Percentiles rank a stretch among this genome's conserved stretches.
phyloP scores from a whole-genome alignment of 768 basidiomycete species.

The Albatrellus ellisii region DNA sequence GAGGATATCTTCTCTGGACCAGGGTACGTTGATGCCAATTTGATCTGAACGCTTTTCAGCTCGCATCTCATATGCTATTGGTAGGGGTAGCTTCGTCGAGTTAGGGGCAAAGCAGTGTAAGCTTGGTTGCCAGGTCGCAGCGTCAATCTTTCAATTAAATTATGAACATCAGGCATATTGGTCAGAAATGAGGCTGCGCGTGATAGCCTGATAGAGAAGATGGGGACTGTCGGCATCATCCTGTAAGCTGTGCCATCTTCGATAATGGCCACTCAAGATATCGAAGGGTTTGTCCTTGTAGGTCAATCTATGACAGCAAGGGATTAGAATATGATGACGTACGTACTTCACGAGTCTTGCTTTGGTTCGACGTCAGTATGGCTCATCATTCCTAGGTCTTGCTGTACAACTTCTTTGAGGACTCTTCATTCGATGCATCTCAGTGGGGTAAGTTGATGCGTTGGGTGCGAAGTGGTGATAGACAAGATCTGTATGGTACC shows the following conservation, averaged over 20 bases:
- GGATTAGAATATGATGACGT: conserved; percentile 59
- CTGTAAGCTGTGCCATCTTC: conserved; percentile 34
- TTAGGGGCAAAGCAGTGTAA: conserved; percentile 50
- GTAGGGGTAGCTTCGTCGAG: neutral
- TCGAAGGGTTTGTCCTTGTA: too few species aligned
- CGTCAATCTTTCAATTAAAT: neutral
- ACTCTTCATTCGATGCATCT: conserved; percentile 31
- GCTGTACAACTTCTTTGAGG: conserved; percentile 63
- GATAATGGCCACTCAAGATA: too few species aligned
- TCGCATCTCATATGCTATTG: neutral
- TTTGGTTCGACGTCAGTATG: neutral
- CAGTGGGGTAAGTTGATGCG: conserved; percentile 6
- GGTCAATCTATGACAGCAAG: conserved; percentile 51
- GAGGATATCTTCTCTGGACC: conserved; percentile 1
- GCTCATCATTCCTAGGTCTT: conserved; percentile 34
- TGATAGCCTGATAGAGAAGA: conserved; percentile 31
- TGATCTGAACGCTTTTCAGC: neutral
- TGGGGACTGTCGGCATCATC: conserved; percentile 45
- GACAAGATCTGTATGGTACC: neutral
- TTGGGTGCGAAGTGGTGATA: neutral
- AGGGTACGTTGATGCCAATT: neutral
- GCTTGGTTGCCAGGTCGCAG: too few species aligned
- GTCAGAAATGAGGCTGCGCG: conserved; percentile 48
- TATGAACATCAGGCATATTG: conserved; percentile 37
- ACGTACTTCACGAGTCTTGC: neutral